phyloP scores from a whole-genome alignment of 2,329 filamentous ascomycete species.

The Dactylellina cionopaga region DNA sequence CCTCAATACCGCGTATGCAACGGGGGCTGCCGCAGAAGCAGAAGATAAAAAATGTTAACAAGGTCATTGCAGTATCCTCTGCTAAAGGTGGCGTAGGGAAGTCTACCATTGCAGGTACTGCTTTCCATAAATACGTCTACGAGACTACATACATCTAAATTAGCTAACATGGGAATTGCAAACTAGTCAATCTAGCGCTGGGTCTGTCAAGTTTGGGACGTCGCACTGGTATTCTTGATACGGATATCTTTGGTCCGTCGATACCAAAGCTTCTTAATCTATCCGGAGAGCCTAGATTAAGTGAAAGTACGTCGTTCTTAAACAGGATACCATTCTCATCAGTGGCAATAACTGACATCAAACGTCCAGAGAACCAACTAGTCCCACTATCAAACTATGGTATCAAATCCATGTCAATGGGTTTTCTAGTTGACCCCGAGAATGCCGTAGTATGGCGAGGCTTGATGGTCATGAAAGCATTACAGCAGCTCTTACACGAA shows the following conservation, averaged over 20 bases:
- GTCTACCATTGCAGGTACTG: conserved; percentile 82
- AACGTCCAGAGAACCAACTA: conserved; percentile 76
- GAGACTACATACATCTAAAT: not conserved
- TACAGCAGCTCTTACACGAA: conserved; percentile 93
- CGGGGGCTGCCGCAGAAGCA: conserved; percentile 82
- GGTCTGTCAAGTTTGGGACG: conserved; percentile 84
- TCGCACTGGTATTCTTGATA: conserved; percentile 87
- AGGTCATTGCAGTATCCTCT: conserved; percentile 95
- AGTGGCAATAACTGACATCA: conserved; percentile 5
- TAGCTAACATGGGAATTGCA: not conserved
- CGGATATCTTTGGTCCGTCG: conserved; percentile 95
- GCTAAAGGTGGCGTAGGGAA: conserved; percentile 99
- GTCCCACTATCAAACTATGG: conserved; percentile 93
- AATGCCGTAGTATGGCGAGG: conserved; percentile 94
- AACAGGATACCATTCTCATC: not conserved
- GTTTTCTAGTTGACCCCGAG: conserved; percentile 82
- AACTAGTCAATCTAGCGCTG: conserved; percentile 76
- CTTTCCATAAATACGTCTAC: not conserved
- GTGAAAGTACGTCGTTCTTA: conserved; percentile 68
- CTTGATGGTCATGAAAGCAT: conserved; percentile 95
- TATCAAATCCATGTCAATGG: conserved; percentile 98
- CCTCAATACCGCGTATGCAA: conserved; percentile 77
- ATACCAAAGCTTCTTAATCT: conserved; percentile 90
- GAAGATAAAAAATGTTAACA: conserved; percentile 83
- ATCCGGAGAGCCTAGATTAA: conserved; percentile 79